A percentile compares a stretch with the other conserved stretches of the same genome.
phyloP scores from a whole-genome alignment of 805 yeast genomes.

The Myxozyma vanderwaltii region DNA sequence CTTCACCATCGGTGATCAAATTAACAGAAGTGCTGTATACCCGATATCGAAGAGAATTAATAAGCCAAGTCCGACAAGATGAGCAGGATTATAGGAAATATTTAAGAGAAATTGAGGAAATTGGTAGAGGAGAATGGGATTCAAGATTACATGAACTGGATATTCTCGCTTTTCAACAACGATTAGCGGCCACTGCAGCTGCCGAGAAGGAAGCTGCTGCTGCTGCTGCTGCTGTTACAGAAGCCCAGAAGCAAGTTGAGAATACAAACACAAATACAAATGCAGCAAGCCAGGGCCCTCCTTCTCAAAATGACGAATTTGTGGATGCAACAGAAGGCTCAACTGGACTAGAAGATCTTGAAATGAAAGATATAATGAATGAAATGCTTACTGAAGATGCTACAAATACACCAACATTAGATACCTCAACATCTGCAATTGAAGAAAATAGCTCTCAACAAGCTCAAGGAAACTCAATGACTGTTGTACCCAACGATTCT shows the following conservation, averaged over 20 bases:
- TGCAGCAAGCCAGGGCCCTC: not conserved
- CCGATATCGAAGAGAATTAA: slow-evolving; percentile 28
- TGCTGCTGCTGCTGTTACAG: not conserved
- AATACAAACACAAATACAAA: not conserved
- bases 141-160: slow-evolving; percentile 40
- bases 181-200: not conserved
- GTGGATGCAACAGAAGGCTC: slow-evolving; percentile 11
- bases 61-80: slow-evolving; percentile 37
- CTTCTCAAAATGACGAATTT: slow-evolving; percentile 21
- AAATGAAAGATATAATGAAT: slow-evolving; percentile 23
- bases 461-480: slow-evolving; percentile 8
- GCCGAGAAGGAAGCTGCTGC: not conserved
- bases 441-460: not conserved
- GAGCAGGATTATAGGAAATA: slow-evolving; percentile 45
- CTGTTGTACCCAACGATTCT: slow-evolving; percentile 20
- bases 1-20: slow-evolving; percentile 34
- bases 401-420: not conserved
- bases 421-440: not conserved
- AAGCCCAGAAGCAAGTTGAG: not conserved
- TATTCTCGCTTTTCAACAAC: slow-evolving; percentile 8
- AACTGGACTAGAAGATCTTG: slow-evolving; percentile 25
- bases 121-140: slow-evolving; percentile 49
- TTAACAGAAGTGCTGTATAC: slow-evolving; percentile 29
- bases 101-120: slow-evolving; percentile 46
- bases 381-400: slow-evolving; percentile 17